Base-by-base conservation (phyloP, 345 rosid genomes). In the Iberis pinnata region DNA sequence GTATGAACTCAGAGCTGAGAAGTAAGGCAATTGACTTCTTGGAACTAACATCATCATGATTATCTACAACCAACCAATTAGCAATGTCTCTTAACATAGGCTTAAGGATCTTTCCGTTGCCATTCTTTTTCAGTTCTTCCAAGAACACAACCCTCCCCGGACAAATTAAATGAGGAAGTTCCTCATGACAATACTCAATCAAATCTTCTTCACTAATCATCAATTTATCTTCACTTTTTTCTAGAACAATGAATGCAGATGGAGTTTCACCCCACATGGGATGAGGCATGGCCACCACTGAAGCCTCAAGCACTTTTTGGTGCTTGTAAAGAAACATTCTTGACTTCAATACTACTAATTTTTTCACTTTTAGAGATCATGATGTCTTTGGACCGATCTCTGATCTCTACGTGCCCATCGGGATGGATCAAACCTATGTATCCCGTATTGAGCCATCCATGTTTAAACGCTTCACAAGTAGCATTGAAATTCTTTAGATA, bases 351-450 rank as follows among this genome's bases (percentile, higher is more conserved):
- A 19, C 81, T 77, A 65, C 83, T 81, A 5, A 84, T 78, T 55
- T 81, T 84, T 56, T 83, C 87, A 0, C 87, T 87, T 5, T 84
- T 83, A 0, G 85, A 79, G 15, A 82, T 79, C 18, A 82, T 82
- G 8, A 82, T 70, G 39, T 82, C 83, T 49, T 80, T 74, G 3
- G 72, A 78, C 1, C 93, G 76, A 53, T 83, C 96, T 68, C 76
- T 83, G 44, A 83, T 60, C 64, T 81, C 74, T 35, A 87, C 5
- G 25, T 47, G 36, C 2, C 89, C 89, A 47, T 77, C 70, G 0
- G 71, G 62, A n/a, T 76, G 70, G 25, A 64, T 69, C 3, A 80
- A 59, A 12, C 73, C 89, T 2, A 87, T 49, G 47, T 87, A 89
- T 22, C 79, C 69, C 0, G 93, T 87, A 40, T 70, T 75, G 58